These are phyloP conservation scores for Penicillium sp. DNA, from an alignment of 2,329 filamentous ascomycete species.

Conservation along the genomic window DNA sequence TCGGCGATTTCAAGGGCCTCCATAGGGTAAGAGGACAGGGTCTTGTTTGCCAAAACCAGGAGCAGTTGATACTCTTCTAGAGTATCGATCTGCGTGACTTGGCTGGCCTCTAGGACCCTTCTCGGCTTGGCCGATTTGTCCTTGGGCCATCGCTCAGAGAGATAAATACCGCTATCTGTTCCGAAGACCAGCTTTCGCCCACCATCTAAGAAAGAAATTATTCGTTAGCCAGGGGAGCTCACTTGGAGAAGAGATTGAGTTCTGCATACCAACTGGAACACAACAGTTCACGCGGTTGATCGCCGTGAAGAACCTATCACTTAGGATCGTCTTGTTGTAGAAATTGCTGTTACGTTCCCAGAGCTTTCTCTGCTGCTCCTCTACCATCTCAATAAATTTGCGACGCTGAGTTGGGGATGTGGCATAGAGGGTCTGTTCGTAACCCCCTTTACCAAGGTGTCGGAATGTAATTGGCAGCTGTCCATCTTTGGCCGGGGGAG, in stretches of 20 bases:
- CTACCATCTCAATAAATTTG: slow-evolving; percentile 97
- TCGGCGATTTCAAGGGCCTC: slow-evolving; percentile 83
- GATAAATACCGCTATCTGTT: slow-evolving; percentile 88
- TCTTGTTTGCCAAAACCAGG: slow-evolving; percentile 88
- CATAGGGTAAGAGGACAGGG: slow-evolving; percentile 80
- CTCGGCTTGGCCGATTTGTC: slow-evolving; percentile 69
- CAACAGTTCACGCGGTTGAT: slow-evolving; percentile 90
- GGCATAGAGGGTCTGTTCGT: slow-evolving; percentile 85
- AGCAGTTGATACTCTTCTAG: slow-evolving; percentile 92
- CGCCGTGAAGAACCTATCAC: slow-evolving; percentile 85
- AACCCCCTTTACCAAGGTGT: slow-evolving; percentile 91
- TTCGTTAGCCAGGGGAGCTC: slow-evolving; percentile 14
- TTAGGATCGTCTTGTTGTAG: slow-evolving; percentile 63
- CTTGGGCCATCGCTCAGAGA: slow-evolving; percentile 85
- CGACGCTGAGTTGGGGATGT: slow-evolving; percentile 79
- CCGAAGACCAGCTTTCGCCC: slow-evolving; percentile 91
- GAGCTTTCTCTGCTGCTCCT: slow-evolving; percentile 80
- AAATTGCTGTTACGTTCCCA: slow-evolving; percentile 67
- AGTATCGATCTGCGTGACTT: slow-evolving; percentile 92
- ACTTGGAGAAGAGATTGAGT: background rate
- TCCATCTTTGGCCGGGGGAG: slow-evolving; percentile 61
- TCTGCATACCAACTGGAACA: slow-evolving; percentile 72
- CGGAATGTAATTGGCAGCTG: slow-evolving; percentile 88
- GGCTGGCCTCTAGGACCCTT: slow-evolving; percentile 77
- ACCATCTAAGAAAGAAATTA: slow-evolving; percentile 58